Evolutionary conservation across 805 yeast species (phyloP), one percentile per base, ranked within the genome.

Genomic region (Torulaspora maleeae): DNA sequence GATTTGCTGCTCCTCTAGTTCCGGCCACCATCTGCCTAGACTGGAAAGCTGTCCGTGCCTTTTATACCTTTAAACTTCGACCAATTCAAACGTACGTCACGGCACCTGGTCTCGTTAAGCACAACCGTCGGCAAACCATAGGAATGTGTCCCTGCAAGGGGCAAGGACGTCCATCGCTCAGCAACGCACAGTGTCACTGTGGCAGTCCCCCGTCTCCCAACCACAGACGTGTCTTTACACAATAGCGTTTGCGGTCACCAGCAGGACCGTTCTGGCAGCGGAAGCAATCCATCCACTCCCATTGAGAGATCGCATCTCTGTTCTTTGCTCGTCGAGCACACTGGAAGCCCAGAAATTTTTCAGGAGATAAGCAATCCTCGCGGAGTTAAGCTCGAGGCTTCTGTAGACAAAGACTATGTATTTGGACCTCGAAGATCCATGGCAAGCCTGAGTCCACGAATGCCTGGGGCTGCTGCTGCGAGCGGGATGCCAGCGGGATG

Each of bases 341-440:
- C 5, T 5, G n/a, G 30, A 27, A 27, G n/a, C 13, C 10, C 20
- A 8, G 17, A 12, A 38, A 38, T 39, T 39, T 30, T 39, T 39
- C 43, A 39, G 44, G 42, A 32, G 42, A 36, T 28, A 22, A 32
- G 27, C 16, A 4, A 9, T 32, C 13, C 19, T 13, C 34, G 19
- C 27, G 44, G 44, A 34, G 44, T 22, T 36, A 34, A 34, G 15
- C 30, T 22, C 16, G 20, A 39, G n/a, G 36, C 36, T n/a, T 11
- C 16, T 30, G 13, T 33, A 33, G 16, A 27, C 13, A 17, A 28
- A 28, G 33, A 10, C 25, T 9, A 24, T 27, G 34, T 27, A 27
- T 28, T 28, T 3, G 12, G 16, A 27, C 7, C 17, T 28, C 25
- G 10, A 22, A 22, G 25, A 22, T 22, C 25, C 25, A 22, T 22